Conservation (phyloP, 768 basidiomycete genomes). For the Pleurotus platypus region DNA sequence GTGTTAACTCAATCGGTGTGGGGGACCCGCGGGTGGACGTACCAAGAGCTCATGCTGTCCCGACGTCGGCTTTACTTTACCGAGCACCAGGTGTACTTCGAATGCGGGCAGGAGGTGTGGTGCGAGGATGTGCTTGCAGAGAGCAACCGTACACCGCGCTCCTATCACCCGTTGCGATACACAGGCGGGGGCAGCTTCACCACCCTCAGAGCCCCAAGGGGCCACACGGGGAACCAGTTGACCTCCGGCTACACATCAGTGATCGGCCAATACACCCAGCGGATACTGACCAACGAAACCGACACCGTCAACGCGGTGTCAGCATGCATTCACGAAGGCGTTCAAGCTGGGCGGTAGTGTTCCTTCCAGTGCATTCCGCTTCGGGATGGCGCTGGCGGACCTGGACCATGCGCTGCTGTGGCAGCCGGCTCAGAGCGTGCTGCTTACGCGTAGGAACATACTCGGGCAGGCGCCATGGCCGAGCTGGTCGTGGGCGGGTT, state of each 20-base stretch:
- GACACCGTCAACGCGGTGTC: slow-evolving; percentile 2
- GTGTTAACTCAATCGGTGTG: background rate
- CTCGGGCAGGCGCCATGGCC: background rate
- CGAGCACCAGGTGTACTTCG: slow-evolving; percentile 1
- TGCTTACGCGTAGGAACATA: background rate
- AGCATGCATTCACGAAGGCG: background rate
- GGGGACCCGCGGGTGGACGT: background rate
- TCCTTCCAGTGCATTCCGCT: slow-evolving; percentile 1
- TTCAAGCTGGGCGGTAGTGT: background rate
- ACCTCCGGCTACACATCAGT: background rate
- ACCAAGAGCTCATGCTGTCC: background rate
- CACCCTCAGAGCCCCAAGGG: background rate
- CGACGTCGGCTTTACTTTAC: slow-evolving; percentile 1
- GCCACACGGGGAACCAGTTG: background rate
- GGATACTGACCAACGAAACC: background rate
- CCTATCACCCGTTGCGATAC: background rate
- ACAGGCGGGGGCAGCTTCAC: background rate
- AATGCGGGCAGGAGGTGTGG: background rate
- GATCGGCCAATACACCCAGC: background rate
- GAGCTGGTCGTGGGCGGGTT: slow-evolving; percentile 3
- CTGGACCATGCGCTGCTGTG: background rate
- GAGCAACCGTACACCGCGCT: background rate
- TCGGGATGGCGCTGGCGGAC: slow-evolving; percentile 1
- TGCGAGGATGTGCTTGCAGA: background rate
- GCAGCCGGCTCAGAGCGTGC: background rate